Conservation (phyloP, 495 filamentous ascomycete species). For the Pyrenopolyporus hunteri region DNA sequence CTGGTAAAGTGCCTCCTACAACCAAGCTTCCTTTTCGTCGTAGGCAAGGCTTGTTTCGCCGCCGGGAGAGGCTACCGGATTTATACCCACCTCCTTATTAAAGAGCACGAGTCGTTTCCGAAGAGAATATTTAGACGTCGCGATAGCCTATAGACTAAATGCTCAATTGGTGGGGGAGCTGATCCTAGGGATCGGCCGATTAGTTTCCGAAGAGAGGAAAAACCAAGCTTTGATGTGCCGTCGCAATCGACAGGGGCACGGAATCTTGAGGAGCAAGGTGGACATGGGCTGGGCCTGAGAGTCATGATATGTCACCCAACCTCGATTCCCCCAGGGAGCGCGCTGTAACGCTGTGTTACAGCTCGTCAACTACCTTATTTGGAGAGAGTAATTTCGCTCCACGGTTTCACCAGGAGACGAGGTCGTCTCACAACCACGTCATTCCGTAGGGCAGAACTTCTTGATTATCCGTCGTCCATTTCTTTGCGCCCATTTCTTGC, state of each 20-base stretch:
- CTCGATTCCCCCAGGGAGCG: neutral
- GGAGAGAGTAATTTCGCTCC: conserved; percentile 25
- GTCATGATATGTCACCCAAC: conserved; percentile 1
- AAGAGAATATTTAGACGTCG: neutral
- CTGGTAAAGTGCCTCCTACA: neutral
- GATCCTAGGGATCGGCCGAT: conserved; percentile 23
- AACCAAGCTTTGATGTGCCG: conserved; percentile 35
- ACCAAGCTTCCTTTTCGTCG: neutral
- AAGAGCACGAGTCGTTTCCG: neutral
- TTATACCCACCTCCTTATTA: neutral
- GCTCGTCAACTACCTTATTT: conserved; percentile 12
- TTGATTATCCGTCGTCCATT: neutral
- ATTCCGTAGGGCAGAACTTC: conserved; percentile 18
- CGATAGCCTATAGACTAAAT: neutral
- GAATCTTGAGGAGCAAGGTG: conserved; percentile 5
- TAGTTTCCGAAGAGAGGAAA: conserved; percentile 8
- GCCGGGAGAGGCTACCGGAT: neutral
- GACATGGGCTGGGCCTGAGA: conserved; percentile 5
- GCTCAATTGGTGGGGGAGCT: conserved; percentile 1
- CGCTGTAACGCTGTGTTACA: conserved; percentile 8
- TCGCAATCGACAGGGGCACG: conserved; percentile 21
- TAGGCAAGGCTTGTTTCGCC: neutral
- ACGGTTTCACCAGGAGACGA: conserved; percentile 7
- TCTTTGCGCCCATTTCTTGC: too few species aligned
- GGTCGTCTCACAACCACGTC: conserved; percentile 25